phyloP scores from a whole-genome alignment of 2,329 filamentous ascomycete genomes.

The Chrysoporthe cubensis region DNA sequence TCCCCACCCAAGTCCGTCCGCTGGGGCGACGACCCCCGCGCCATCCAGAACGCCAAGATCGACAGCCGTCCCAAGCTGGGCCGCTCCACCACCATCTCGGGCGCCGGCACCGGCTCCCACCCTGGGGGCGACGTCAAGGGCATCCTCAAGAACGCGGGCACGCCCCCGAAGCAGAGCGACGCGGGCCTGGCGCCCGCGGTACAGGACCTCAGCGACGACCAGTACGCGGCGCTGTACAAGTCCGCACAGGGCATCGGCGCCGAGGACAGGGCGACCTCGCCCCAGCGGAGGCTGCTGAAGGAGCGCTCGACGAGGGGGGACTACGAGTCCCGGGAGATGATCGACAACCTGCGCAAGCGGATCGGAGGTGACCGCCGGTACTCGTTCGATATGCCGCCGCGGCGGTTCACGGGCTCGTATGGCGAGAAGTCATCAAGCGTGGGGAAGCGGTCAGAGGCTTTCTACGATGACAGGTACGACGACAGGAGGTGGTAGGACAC shows the following conservation, averaged over 20 bases:
- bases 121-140: constrained; percentile 25
- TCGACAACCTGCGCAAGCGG: constrained; percentile 20
- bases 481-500: constrained; percentile 7
- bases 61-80: constrained; percentile 18
- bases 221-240: constrained; percentile 25
- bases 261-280: constrained; percentile 21
- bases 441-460: constrained; percentile 23
- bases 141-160: constrained; percentile 25
- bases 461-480: constrained; percentile 23
- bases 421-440: constrained; percentile 21
- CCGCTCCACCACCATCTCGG: constrained; percentile 24
- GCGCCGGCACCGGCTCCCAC: constrained; percentile 21
- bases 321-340: constrained; percentile 21
- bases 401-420: constrained; percentile 23
- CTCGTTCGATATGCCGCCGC: constrained; percentile 25
- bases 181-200: constrained; percentile 13
- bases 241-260: constrained; percentile 22
- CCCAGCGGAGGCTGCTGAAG: constrained; percentile 19
- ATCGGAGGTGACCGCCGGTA: constrained; percentile 21
- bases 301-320: constrained; percentile 21
- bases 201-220: constrained; percentile 19
- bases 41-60: constrained; percentile 26
- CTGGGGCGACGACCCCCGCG: constrained; percentile 27
- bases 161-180: not conserved
- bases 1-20: constrained; percentile 26